These are phyloP conservation scores for Saccharomycopsis sp. DNA, from an alignment of 805 yeast species.

Conservation along the genomic window DNA sequence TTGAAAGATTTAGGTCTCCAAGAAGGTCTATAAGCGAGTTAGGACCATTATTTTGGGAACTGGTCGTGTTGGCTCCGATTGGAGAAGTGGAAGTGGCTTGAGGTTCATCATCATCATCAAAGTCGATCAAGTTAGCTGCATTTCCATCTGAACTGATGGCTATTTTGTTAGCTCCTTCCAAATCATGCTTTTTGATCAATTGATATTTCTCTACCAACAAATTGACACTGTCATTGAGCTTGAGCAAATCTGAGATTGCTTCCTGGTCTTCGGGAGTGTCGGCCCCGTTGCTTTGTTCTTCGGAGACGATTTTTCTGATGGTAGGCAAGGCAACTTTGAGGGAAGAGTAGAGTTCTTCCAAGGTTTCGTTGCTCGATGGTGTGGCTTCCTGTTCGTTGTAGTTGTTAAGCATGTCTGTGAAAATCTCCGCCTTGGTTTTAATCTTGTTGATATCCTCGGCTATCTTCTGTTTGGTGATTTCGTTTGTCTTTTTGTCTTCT, in stretches of 20 bases:
- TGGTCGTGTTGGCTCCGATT: conserved; percentile 21
- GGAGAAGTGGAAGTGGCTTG: conserved; percentile 21
- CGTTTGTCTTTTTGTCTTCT: conserved; percentile 58
- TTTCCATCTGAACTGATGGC: conserved; percentile 35
- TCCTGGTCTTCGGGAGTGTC: conserved; percentile 23
- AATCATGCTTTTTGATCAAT: conserved; percentile 57
- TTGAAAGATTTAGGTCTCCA: conserved; percentile 47
- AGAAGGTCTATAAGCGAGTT: conserved; percentile 59
- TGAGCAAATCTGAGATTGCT: conserved; percentile 56
- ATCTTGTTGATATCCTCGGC: conserved; percentile 79
- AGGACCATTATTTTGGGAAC: conserved; percentile 23
- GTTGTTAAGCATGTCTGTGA: conserved; percentile 65
- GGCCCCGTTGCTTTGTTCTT: conserved; percentile 64
- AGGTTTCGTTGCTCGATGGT: conserved; percentile 55
- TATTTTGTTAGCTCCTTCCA: conserved; percentile 43
- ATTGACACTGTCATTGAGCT: conserved; percentile 71
- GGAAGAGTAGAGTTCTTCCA: conserved; percentile 68
- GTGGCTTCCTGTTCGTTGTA: conserved; percentile 26
- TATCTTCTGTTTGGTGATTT: conserved; percentile 70
- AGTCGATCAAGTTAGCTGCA: conserved; percentile 59
- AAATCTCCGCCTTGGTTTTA: conserved; percentile 76
- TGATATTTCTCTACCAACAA: conserved; percentile 60
- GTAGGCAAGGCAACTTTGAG: conserved; percentile 83
- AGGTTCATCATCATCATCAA: conserved; percentile 47
- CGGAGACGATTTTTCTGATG: conserved; percentile 74